Percentiles rank a stretch among this genome's conserved stretches.
phyloP scores from a whole-genome alignment of 2,329 filamentous ascomycete genomes.

The Leptographium procerum region DNA sequence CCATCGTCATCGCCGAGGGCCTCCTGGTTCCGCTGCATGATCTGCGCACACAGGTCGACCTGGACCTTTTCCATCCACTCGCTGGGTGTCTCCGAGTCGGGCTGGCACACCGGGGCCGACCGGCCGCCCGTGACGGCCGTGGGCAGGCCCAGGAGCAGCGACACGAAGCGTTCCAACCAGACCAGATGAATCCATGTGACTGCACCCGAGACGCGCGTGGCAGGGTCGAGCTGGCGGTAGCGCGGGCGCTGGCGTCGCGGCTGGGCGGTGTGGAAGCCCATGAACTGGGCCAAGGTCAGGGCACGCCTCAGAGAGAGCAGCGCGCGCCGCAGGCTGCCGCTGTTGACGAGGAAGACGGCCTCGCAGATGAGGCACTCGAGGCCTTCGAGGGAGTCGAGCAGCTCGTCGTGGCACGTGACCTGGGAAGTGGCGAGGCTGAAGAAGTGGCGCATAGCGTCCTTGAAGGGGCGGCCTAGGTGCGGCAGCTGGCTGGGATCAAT shows the following conservation, averaged over 20 bases:
- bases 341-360: conserved; percentile 33
- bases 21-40: conserved; percentile 22
- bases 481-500: background rate
- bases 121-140: conserved; percentile 1
- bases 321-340: conserved; percentile 31
- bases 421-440: conserved; percentile 11
- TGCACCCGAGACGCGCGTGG: conserved; percentile 21
- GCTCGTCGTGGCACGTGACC: conserved; percentile 35
- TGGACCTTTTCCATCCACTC: conserved; percentile 22
- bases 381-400: conserved; percentile 33
- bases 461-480: background rate
- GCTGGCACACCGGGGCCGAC: background rate
- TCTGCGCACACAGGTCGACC: conserved; percentile 21
- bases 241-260: background rate
- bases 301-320: conserved; percentile 33
- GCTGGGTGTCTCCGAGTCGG: background rate
- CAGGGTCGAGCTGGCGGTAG: conserved; percentile 5
- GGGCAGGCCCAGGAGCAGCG: conserved; percentile 28
- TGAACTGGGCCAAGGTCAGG: conserved; percentile 19
- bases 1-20: conserved; percentile 8
- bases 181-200: conserved; percentile 34
- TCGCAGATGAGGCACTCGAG: conserved; percentile 38
- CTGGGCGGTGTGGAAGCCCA: conserved; percentile 8
- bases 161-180: conserved; percentile 33
- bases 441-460: background rate